These are phyloP conservation scores for Chlamydomonas eustigma DNA, from an alignment of 139 green algal species.

Conservation along the genomic window DNA sequence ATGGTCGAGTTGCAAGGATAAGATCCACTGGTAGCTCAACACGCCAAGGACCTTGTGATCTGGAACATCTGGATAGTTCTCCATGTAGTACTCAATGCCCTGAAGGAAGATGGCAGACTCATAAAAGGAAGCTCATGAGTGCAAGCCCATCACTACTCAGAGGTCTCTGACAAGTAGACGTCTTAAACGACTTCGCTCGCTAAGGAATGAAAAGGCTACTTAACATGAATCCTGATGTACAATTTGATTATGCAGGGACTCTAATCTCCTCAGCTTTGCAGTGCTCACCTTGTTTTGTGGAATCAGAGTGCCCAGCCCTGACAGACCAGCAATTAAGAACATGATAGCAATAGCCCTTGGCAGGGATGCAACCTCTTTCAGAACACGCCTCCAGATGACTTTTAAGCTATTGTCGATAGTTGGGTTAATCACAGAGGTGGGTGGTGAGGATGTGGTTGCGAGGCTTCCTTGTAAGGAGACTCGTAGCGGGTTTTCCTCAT, in stretches of 20 bases:
- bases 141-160: no score
- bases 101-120: constrained; percentile 1
- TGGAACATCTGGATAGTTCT: constrained; percentile 50
- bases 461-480: no score
- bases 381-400: constrained; percentile 25
- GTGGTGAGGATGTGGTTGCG: no score
- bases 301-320: constrained; percentile 86
- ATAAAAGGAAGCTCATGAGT: no score
- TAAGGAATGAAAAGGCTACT: no score
- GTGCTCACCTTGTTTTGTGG: constrained; percentile 77
- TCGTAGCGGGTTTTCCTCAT: no score
- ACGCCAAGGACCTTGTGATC: constrained; percentile 73
- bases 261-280: neutral
- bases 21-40: constrained; percentile 66
- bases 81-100: constrained; percentile 61
- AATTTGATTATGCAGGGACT: neutral
- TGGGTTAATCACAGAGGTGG: no score
- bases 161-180: no score
- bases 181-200: no score
- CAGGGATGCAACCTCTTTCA: constrained; percentile 76
- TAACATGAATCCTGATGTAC: no score
- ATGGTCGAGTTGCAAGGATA: constrained; percentile 75
- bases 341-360: constrained; percentile 85
- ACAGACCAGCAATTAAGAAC: constrained; percentile 73
- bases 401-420: neutral